A percentile compares a stretch with the other conserved stretches of the same genome.
Evolutionary conservation across 2,329 filamentous ascomycete genomes (phyloP).

Genomic region (Calonectria honghensis): DNA sequence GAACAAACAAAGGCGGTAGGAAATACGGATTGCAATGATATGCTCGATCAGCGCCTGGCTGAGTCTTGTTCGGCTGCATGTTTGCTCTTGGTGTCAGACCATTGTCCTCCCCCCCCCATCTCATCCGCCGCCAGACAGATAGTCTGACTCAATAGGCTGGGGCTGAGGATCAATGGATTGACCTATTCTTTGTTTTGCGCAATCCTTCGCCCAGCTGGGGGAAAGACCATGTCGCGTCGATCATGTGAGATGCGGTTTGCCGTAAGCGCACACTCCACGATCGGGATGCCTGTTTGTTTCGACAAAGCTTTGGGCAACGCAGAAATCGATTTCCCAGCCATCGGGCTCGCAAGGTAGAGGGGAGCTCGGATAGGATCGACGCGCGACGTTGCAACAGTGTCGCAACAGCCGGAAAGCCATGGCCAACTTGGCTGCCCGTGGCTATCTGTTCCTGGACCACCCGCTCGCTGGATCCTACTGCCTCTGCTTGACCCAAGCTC

Average conservation of each 20-base stretch:
- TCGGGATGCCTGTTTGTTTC: slow-evolving; percentile 40
- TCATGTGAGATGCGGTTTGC: slow-evolving; percentile 40
- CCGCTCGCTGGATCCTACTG: slow-evolving; percentile 34
- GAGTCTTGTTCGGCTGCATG: slow-evolving; percentile 36
- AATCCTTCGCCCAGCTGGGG: slow-evolving; percentile 30
- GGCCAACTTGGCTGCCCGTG: slow-evolving; percentile 44
- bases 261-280: slow-evolving; percentile 32
- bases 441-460: slow-evolving; percentile 36
- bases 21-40: slow-evolving; percentile 31
- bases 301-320: slow-evolving; percentile 40
- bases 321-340: slow-evolving; percentile 31
- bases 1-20: slow-evolving; percentile 35
- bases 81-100: slow-evolving; percentile 38
- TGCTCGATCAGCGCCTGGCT: slow-evolving; percentile 43
- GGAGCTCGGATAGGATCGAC: slow-evolving; percentile 53
- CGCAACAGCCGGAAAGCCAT: slow-evolving; percentile 46
- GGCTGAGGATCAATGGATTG: slow-evolving; percentile 23
- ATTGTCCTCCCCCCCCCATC: slow-evolving; percentile 6
- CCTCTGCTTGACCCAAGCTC: slow-evolving; percentile 34
- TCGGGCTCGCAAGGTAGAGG: slow-evolving; percentile 38
- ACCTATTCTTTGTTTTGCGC: slow-evolving; percentile 25
- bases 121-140: slow-evolving; percentile 6
- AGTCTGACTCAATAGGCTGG: slow-evolving; percentile 18
- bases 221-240: slow-evolving; percentile 37
- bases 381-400: slow-evolving; percentile 42